Evolutionary conservation across 2,329 filamentous ascomycete genomes (phyloP), one percentile per base, ranked within the genome.

Genomic region (Arthrobotrys iridis): DNA sequence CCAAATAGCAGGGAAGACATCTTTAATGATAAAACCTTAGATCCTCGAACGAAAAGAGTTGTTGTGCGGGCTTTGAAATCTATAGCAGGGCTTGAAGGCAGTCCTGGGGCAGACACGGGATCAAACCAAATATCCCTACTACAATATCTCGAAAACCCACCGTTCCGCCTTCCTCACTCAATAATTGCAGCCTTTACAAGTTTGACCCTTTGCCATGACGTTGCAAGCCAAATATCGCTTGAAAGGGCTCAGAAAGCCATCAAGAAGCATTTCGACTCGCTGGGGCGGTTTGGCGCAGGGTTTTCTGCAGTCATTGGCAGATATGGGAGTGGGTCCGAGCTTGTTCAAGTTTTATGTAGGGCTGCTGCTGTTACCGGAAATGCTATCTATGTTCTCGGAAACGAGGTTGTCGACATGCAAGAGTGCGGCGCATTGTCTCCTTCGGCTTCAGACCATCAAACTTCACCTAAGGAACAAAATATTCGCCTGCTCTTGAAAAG

Each of bases 31-130:
- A 87, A 88, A 35, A 85, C 86, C 22, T 91, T 98, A 67, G 88
- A 92, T 48, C 86, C 91, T 78, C 90, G 91, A 77, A 89, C 92
- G 4, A 98, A 98, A 84, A 89, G 94, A 63, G 87, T 88, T 7
- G 83, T 98, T 79, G 97, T 97, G 90, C 96, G 96, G 82, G 96
- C 97, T 79, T 86, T 98, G 80, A 93, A 94, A 81, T 94, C 95
- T 81, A 90, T 97, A 62, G 85, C 89, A 91, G 78, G 87, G 86
- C 20, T 87, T 88, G 80, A 81, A 79, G 57, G 86, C 86, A 59
- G 79, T 85, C 2, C 93, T 90, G 90, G 82, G 88, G 73, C 84
- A 87, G 59, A 87, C 88, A 26, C 81, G 85, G 10, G 82, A 83
- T 60, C 83, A 86, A 52, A 81, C 85, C 1, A 81, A 83, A 2